phyloP scores from a whole-genome alignment of 371 early-diverging fungal genomes.

The Rhizopus microsporus region DNA sequence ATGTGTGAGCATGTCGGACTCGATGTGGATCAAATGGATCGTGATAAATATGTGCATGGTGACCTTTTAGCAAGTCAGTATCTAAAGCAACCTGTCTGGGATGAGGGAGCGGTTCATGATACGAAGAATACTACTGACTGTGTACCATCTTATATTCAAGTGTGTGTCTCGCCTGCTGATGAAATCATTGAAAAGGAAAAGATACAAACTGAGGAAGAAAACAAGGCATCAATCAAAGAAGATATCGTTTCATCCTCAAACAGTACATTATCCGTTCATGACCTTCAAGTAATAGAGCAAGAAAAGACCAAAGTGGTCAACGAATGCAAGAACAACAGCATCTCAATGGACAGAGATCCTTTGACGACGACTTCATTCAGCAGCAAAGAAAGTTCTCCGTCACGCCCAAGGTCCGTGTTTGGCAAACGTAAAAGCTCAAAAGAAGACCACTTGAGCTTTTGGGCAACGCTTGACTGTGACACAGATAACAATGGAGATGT shows the following conservation, averaged over 20 bases:
- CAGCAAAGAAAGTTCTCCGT: neutral
- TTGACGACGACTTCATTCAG: neutral
- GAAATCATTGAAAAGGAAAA: neutral
- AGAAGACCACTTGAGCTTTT: constrained; percentile 27
- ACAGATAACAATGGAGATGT: constrained; percentile 27
- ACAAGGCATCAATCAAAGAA: neutral
- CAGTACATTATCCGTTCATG: too few species aligned
- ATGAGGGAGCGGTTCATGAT: neutral
- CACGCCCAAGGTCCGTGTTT: constrained; percentile 17
- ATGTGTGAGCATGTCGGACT: constrained; percentile 84
- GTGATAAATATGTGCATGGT: constrained; percentile 1
- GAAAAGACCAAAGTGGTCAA: neutral
- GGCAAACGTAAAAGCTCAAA: constrained; percentile 20
- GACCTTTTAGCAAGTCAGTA: constrained; percentile 4
- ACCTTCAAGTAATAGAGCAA: neutral
- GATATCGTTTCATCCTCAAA: neutral
- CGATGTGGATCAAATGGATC: constrained; percentile 34
- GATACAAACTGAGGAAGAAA: neutral
- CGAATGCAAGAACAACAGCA: neutral
- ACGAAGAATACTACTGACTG: constrained; percentile 9
- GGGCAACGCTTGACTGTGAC: constrained; percentile 26
- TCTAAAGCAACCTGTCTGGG: constrained; percentile 9
- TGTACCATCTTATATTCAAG: constrained; percentile 21
- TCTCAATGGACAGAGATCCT: neutral
- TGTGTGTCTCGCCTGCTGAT: neutral